phyloP scores from a whole-genome alignment of 2,329 filamentous ascomycete species.

The Rugonectria rugulosa region DNA sequence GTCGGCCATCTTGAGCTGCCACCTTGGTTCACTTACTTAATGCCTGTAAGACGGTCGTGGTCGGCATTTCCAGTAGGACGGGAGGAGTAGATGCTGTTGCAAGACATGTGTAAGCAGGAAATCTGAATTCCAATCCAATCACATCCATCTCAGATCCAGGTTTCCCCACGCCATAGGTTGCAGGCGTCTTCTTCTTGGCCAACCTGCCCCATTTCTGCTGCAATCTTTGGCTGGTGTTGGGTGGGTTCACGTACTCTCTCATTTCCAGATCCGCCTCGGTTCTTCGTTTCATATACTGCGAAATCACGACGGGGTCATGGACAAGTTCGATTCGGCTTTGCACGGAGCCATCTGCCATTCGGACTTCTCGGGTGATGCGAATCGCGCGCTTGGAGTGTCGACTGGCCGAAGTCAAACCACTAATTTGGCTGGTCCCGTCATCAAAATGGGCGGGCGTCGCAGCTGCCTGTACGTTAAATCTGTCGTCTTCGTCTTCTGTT shows the following conservation, averaged over 20 bases:
- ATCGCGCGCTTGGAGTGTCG: slow-evolving; percentile 72
- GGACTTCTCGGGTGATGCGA: slow-evolving; percentile 74
- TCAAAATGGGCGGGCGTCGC: slow-evolving; percentile 73
- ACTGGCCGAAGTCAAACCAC: slow-evolving; percentile 70
- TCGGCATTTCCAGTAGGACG: slow-evolving; percentile 59
- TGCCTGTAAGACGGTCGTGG: slow-evolving; percentile 56
- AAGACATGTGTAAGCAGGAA: slow-evolving; percentile 49
- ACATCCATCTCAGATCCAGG: slow-evolving; percentile 42
- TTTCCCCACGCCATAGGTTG: slow-evolving; percentile 36
- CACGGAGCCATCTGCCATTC: slow-evolving; percentile 54
- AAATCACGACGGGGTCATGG: slow-evolving; percentile 85
- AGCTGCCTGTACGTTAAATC: slow-evolving; percentile 75
- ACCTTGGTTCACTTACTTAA: slow-evolving; percentile 44
- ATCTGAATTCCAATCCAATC: slow-evolving; percentile 45
- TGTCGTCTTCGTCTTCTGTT: slow-evolving; percentile 68
- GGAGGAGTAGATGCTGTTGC: slow-evolving; percentile 57
- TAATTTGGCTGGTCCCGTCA: slow-evolving; percentile 83
- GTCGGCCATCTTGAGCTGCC: background rate
- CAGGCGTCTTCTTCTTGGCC: slow-evolving; percentile 17
- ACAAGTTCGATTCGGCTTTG: slow-evolving; percentile 74
- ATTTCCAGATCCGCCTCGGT: slow-evolving; percentile 74
- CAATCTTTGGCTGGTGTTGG: slow-evolving; percentile 11
- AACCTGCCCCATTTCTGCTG: slow-evolving; percentile 11
- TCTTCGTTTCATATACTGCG: slow-evolving; percentile 83
- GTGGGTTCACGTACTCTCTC: slow-evolving; percentile 68